phyloP scores from a whole-genome alignment of 805 yeast species.

The Yarrowia bubula region DNA sequence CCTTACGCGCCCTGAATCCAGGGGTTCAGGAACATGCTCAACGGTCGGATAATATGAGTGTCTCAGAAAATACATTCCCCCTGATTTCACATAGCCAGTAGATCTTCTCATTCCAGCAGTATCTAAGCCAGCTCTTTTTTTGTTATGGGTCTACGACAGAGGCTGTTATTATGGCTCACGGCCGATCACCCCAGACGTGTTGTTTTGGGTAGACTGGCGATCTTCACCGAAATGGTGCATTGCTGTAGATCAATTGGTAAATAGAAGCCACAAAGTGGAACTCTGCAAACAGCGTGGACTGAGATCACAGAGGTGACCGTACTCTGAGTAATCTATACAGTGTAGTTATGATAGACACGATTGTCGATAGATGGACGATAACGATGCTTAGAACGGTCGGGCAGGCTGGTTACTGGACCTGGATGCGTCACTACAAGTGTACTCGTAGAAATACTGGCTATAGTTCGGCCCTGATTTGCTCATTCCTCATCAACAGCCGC shows the following conservation, averaged over 20 bases:
- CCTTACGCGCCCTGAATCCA: background rate
- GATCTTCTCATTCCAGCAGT: constrained; percentile 6
- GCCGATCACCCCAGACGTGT: constrained; percentile 25
- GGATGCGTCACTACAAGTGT: too few relatives aligned
- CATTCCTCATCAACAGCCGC: constrained; percentile 16
- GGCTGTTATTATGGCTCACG: constrained; percentile 9
- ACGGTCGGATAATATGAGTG: background rate
- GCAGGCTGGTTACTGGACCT: background rate
- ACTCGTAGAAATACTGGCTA: too few relatives aligned
- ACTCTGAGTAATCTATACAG: background rate
- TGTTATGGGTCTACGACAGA: too few relatives aligned
- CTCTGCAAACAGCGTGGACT: background rate
- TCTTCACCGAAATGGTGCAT: constrained; percentile 10
- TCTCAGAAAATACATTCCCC: background rate
- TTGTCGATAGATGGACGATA: background rate
- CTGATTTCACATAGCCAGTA: background rate
- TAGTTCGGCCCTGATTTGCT: background rate
- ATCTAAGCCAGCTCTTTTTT: background rate
- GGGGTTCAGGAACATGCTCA: constrained; percentile 14
- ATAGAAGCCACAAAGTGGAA: constrained; percentile 3
- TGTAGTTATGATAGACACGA: background rate
- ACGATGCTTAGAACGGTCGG: background rate
- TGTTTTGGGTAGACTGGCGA: constrained; percentile 5
- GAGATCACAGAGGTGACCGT: background rate
- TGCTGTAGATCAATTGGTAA: constrained; percentile 12